Percentiles rank a stretch among this genome's conserved stretches.
Evolutionary conservation across 192 early-diverging fungal genomes (phyloP).

Genomic region (Coemansia biformis): DNA sequence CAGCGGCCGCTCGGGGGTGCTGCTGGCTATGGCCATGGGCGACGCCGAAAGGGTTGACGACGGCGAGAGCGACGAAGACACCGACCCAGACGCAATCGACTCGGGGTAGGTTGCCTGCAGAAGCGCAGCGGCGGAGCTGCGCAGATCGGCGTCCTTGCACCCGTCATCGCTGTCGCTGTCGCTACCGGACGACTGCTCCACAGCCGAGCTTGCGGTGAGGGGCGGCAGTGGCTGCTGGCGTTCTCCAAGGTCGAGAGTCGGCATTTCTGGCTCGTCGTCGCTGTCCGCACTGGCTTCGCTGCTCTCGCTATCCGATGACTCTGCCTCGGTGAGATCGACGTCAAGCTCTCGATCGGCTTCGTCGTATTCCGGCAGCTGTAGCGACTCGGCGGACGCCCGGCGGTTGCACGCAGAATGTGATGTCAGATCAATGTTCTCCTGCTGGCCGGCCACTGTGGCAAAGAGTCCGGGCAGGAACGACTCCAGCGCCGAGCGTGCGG

Average conservation of each 20-base stretch:
- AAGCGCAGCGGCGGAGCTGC: conserved; percentile 38
- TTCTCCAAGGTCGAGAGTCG: not conserved
- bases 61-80: conserved; percentile 47
- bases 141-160: conserved; percentile 23
- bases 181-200: not conserved
- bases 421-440: conserved; percentile 43
- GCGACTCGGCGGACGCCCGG: conserved; percentile 31
- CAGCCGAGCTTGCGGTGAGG: not conserved
- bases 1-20: conserved; percentile 26
- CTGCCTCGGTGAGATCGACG: conserved; percentile 29
- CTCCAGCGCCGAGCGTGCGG: conserved; percentile 35
- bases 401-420: conserved; percentile 42
- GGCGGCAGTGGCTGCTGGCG: not conserved
- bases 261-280: not conserved
- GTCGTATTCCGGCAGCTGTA: conserved; percentile 44
- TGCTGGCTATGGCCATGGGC: conserved; percentile 38
- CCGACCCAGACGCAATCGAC: conserved; percentile 36
- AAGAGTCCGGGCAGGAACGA: conserved; percentile 47
- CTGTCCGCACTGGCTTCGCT: conserved; percentile 8
- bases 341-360: conserved; percentile 36
- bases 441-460: conserved; percentile 42
- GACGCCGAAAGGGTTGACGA: conserved; percentile 49
- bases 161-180: conserved; percentile 10
- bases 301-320: conserved; percentile 13
- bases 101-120: conserved; percentile 33